Conservation (phyloP, 306 rosid genomes). For the Vigna radiata region DNA sequence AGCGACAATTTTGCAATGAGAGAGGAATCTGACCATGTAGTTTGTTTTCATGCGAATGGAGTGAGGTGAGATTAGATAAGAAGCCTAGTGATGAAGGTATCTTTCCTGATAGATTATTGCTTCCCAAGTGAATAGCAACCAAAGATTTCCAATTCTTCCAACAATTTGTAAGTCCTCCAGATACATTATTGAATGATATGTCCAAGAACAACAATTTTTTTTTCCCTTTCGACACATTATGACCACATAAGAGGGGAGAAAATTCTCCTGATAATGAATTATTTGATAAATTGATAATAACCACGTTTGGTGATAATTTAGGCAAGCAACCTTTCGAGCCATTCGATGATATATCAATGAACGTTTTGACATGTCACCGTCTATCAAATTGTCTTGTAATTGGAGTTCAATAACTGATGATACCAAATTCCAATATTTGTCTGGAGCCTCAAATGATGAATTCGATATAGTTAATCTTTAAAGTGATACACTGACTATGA, state of each 20-base stretch:
- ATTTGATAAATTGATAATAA: background rate
- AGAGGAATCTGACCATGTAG: no score
- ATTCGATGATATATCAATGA: background rate
- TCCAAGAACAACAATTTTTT: background rate
- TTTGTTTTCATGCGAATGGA: background rate
- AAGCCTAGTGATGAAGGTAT: background rate
- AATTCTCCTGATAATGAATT: slow-evolving; percentile 7
- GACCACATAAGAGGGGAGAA: slow-evolving; percentile 21
- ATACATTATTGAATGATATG: background rate
- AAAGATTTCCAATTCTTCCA: background rate
- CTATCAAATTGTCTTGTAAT: background rate
- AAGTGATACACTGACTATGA: no score
- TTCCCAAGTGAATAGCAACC: background rate
- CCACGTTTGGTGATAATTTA: slow-evolving; percentile 6
- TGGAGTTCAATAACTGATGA: background rate
- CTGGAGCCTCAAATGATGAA: background rate
- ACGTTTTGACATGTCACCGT: background rate
- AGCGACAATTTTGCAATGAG: no score
- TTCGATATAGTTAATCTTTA: no score
- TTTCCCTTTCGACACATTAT: background rate
- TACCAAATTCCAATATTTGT: background rate
- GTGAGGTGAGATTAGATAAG: background rate
- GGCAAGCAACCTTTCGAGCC: background rate
- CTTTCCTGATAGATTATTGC: background rate
- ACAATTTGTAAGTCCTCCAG: background rate